A percentile compares a stretch with the other conserved stretches of the same genome.
phyloP scores from a whole-genome alignment of 495 filamentous ascomycete genomes.

The Clohesyomyces aquaticus region DNA sequence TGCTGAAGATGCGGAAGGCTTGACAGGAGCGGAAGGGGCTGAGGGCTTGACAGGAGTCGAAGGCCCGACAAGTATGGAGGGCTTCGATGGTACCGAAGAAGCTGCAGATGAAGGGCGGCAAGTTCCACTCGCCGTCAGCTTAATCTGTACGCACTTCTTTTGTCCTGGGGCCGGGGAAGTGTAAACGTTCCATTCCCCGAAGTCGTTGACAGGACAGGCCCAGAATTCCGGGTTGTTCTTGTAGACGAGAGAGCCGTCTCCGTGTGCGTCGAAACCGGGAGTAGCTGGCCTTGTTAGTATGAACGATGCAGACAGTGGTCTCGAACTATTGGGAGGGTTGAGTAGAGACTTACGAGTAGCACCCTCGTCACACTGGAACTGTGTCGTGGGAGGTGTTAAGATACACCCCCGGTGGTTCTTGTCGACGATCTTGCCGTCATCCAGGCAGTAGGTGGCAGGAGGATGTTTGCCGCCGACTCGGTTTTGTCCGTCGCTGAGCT shows the following conservation, averaged over 20 bases:
- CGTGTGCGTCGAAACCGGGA: slow-evolving; percentile 43
- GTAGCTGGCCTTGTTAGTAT: slow-evolving; percentile 15
- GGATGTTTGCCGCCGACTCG: slow-evolving; percentile 54
- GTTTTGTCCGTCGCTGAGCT: slow-evolving; percentile 60
- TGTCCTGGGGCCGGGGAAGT: slow-evolving; percentile 22
- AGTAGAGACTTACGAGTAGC: slow-evolving; percentile 40
- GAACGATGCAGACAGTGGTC: not conserved
- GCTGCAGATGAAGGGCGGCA: too few relatives aligned
- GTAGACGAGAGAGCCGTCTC: slow-evolving; percentile 33
- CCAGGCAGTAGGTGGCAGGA: slow-evolving; percentile 33
- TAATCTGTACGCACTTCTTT: slow-evolving; percentile 33
- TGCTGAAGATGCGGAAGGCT: slow-evolving; percentile 39
- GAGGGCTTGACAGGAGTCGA: too few relatives aligned
- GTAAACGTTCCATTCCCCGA: slow-evolving; percentile 41
- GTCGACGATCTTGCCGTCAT: slow-evolving; percentile 53
- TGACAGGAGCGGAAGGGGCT: slow-evolving; percentile 44
- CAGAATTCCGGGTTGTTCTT: slow-evolving; percentile 29
- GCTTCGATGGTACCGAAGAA: too few relatives aligned
- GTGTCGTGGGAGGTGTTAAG: slow-evolving; percentile 59
- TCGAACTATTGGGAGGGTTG: not conserved
- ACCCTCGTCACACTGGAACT: slow-evolving; percentile 68
- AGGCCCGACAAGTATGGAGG: too few relatives aligned
- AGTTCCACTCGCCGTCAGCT: slow-evolving; percentile 21
- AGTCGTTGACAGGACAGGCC: slow-evolving; percentile 40
- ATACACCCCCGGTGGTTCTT: slow-evolving; percentile 60